phyloP scores from a whole-genome alignment of 495 filamentous ascomycete genomes.

The Aspergillus funiculosus region DNA sequence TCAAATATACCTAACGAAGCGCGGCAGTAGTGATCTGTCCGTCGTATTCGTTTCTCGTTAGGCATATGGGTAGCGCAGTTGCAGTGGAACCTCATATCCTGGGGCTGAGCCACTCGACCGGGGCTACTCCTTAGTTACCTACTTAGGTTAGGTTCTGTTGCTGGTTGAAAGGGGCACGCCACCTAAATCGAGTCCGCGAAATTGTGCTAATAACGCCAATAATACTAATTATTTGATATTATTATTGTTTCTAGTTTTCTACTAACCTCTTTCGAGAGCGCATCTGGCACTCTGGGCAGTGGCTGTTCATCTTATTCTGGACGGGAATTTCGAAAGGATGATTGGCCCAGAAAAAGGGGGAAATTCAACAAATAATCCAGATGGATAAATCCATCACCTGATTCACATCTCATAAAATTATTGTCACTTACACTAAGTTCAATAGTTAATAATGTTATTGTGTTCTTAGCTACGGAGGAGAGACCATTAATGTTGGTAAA shows the following conservation, averaged over 20 bases:
- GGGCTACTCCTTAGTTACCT: too few relatives aligned
- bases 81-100: not conserved
- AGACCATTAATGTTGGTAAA: too few relatives aligned
- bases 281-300: not conserved
- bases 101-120: slow-evolving; percentile 8
- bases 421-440: too few relatives aligned
- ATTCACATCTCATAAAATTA: too few relatives aligned
- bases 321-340: slow-evolving; percentile 12
- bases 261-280: too few relatives aligned
- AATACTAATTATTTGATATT: not conserved
- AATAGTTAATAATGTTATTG: too few relatives aligned
- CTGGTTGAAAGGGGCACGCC: not conserved
- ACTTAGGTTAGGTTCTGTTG: too few relatives aligned
- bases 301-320: slow-evolving; percentile 10
- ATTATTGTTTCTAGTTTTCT: not conserved
- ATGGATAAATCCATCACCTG: too few relatives aligned
- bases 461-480: too few relatives aligned
- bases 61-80: slow-evolving; percentile 1
- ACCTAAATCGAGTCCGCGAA: too few relatives aligned
- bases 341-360: slow-evolving; percentile 5
- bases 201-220: slow-evolving; percentile 1
- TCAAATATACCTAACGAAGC: too few relatives aligned
- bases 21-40: too few relatives aligned
- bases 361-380: not conserved
- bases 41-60: slow-evolving; percentile 6